Evolutionary conservation across 805 yeast species (phyloP).

Genomic region (Lipomyces chichibuensis): DNA sequence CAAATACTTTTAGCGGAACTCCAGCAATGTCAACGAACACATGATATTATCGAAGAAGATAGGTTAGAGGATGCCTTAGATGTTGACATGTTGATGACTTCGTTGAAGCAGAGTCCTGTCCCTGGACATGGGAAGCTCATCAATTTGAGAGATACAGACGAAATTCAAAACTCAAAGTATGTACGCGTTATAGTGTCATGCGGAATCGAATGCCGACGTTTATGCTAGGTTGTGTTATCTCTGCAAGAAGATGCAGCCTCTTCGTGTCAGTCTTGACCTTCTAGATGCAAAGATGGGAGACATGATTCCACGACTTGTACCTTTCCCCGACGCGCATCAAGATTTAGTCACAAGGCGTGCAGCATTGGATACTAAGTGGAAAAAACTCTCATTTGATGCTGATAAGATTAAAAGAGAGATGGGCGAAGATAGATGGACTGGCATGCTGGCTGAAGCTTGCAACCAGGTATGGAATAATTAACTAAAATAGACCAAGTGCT

Average conservation of each 20-base stretch:
- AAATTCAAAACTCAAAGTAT: slow-evolving; percentile 15
- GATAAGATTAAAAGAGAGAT: slow-evolving; percentile 6
- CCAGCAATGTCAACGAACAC: neutral
- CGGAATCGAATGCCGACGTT: neutral
- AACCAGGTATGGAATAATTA: slow-evolving; percentile 10
- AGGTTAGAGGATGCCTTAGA: neutral
- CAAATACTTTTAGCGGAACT: slow-evolving; percentile 10
- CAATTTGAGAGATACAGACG: slow-evolving; percentile 21
- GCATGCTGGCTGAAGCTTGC: slow-evolving; percentile 13
- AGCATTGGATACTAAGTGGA: slow-evolving; percentile 13
- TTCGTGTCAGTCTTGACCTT: slow-evolving; percentile 21
- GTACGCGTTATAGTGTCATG: neutral
- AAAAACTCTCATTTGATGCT: slow-evolving; percentile 16
- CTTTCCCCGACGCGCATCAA: slow-evolving; percentile 7
- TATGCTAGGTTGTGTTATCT: slow-evolving; percentile 16
- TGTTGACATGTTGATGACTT: slow-evolving; percentile 11
- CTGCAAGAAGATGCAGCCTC: slow-evolving; percentile 21
- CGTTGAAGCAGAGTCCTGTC: slow-evolving; percentile 29
- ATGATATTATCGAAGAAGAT: neutral
- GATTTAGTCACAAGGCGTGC: slow-evolving; percentile 10
- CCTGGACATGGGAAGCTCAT: slow-evolving; percentile 30
- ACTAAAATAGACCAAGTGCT: neutral
- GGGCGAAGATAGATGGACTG: slow-evolving; percentile 32
- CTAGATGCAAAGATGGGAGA: slow-evolving; percentile 18
- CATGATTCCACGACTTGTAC: slow-evolving; percentile 8